Evolutionary conservation across 208 protist genomes (phyloP).

Genomic region (Crithidia expoeki): DNA sequence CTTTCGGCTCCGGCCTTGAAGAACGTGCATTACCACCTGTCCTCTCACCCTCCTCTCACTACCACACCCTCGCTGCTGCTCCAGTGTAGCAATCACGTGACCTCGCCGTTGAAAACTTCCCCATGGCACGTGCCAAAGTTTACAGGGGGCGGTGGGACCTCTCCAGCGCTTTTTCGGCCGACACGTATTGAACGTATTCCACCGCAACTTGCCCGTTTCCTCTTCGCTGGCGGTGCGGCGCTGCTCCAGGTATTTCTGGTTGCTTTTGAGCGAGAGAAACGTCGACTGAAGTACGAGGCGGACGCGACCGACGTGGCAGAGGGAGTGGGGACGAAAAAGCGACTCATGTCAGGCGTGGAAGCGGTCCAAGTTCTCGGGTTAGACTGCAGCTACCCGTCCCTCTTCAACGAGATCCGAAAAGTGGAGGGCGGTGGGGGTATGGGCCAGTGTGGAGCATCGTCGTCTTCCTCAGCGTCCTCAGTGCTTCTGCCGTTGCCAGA

Average conservation of each 20-base stretch:
- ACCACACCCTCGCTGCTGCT: not conserved
- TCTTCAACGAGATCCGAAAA: slow-evolving; percentile 23
- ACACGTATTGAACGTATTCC: slow-evolving; percentile 54
- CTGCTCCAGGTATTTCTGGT: slow-evolving; percentile 57
- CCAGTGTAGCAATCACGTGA: not conserved
- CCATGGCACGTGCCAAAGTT: not conserved
- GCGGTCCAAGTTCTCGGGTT: slow-evolving; percentile 77
- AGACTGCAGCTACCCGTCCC: slow-evolving; percentile 35
- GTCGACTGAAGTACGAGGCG: slow-evolving; percentile 39
- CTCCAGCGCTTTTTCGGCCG: slow-evolving; percentile 35
- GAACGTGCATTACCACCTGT: not conserved
- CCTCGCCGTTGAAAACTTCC: not conserved
- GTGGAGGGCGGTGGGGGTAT: not conserved
- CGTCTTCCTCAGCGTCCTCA: slow-evolving; percentile 3
- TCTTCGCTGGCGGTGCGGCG: slow-evolving; percentile 42
- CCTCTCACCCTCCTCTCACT: not conserved
- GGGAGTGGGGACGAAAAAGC: not conserved
- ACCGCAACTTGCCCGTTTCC: slow-evolving; percentile 50
- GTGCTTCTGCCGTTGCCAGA: slow-evolving; percentile 33
- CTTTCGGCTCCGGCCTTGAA: no score
- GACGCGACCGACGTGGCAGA: not conserved
- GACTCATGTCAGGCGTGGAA: slow-evolving; percentile 61
- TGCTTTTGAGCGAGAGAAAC: slow-evolving; percentile 57
- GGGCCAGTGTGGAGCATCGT: no score
- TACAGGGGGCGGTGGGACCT: slow-evolving; percentile 17